A percentile compares a stretch with the other conserved stretches of the same genome.
These are phyloP conservation scores for Puccinia polysora DNA, from an alignment of 1,284 basidiomycete species.

Conservation along the genomic window DNA sequence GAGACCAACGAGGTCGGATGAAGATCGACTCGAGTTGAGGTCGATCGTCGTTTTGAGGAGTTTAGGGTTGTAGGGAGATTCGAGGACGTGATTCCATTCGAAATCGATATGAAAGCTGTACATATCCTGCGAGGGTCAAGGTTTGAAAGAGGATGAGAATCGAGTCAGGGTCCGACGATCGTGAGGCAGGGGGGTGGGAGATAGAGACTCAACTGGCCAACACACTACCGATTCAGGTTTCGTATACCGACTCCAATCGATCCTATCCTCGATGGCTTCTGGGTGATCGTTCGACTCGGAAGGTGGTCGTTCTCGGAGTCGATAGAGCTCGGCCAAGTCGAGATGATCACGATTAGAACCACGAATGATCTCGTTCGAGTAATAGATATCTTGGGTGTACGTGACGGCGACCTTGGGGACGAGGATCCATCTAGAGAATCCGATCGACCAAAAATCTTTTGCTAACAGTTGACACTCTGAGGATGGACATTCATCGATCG, in stretches of 20 bases:
- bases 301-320: background rate
- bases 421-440: constrained; percentile 6
- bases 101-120: constrained; percentile 22
- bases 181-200: background rate
- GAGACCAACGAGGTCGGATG: no score
- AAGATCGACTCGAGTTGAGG: no score
- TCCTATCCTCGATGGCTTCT: background rate
- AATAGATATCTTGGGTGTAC: constrained; percentile 10
- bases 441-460: constrained; percentile 29
- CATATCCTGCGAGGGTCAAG: constrained; percentile 15
- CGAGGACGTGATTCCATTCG: constrained; percentile 21
- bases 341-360: constrained; percentile 17
- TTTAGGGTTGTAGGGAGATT: constrained; percentile 17
- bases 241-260: background rate
- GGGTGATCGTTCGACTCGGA: background rate
- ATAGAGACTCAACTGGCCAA: constrained; percentile 12
- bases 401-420: constrained; percentile 27
- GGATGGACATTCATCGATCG: background rate
- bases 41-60: no score
- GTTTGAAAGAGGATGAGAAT: background rate
- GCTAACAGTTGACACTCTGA: constrained; percentile 18
- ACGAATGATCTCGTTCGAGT: background rate
- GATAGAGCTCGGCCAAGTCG: background rate
- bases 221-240: constrained; percentile 15
- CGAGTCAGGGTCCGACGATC: background rate